Evolutionary conservation across 257 asterid species (phyloP).

Genomic region (Verbena officinalis): DNA sequence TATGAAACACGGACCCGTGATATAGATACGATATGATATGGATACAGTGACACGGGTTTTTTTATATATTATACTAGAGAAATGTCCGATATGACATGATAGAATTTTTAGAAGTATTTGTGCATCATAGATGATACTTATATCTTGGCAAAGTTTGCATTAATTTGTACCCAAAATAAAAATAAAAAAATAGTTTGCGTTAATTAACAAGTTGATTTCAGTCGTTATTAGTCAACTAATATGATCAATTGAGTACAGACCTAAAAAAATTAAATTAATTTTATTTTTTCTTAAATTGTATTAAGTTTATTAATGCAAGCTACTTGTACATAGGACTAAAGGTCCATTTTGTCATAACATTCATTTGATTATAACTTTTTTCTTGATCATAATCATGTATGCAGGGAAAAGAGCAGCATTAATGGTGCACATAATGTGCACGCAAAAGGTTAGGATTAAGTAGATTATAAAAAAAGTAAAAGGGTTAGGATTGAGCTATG

Average conservation of each 20-base stretch:
- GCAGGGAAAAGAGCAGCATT: neutral
- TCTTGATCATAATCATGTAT: neutral
- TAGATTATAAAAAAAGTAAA: too few species aligned
- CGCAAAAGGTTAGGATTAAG: constrained; percentile 1
- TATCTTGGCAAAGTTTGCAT: too few species aligned
- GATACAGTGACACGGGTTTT: too few species aligned
- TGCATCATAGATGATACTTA: too few species aligned
- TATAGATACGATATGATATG: too few species aligned
- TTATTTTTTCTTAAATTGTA: neutral
- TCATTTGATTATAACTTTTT: neutral
- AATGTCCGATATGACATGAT: too few species aligned
- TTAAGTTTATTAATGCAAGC: neutral
- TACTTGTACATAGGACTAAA: neutral
- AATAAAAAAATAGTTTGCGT: neutral
- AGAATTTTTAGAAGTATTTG: too few species aligned
- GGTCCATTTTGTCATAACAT: neutral
- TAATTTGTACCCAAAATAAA: too few species aligned
- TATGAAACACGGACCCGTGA: too few species aligned
- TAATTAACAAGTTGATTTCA: constrained; percentile 5
- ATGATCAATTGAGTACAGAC: neutral
- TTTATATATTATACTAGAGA: too few species aligned
- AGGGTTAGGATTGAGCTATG: too few species aligned
- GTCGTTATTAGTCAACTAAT: neutral
- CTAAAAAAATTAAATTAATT: neutral
- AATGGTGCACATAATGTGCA: constrained; percentile 9